Percentiles rank a stretch among this genome's conserved stretches.
Evolutionary conservation across 768 basidiomycete species (phyloP).

Genomic region (Phlebiopsis flavidoalba): DNA sequence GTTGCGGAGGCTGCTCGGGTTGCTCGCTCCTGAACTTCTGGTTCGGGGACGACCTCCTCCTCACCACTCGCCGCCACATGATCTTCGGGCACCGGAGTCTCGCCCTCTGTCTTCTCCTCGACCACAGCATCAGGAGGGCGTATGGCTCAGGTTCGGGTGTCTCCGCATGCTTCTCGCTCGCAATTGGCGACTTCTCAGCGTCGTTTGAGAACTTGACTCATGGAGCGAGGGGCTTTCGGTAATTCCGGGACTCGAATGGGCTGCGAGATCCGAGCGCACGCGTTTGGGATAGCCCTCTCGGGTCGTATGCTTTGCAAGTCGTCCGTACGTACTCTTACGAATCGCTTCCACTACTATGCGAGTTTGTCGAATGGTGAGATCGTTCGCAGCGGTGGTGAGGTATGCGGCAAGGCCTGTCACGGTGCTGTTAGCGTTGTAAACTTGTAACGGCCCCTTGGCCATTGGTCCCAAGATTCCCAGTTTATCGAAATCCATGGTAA

Average conservation of each 20-base stretch:
- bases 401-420: conserved; percentile 73
- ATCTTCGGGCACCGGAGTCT: neutral
- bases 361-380: conserved; percentile 52
- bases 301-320: conserved; percentile 85
- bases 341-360: conserved; percentile 81
- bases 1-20: neutral
- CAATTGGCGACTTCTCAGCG: conserved; percentile 6
- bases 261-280: conserved; percentile 78
- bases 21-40: neutral
- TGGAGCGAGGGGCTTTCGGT: conserved; percentile 24
- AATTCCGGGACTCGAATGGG: conserved; percentile 44
- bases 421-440: conserved; percentile 42
- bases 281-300: conserved; percentile 86
- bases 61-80: conserved; percentile 8
- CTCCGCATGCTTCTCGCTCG: conserved; percentile 10
- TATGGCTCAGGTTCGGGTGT: conserved; percentile 18
- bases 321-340: conserved; percentile 80
- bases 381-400: conserved; percentile 74
- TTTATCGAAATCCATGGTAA: conserved; percentile 13
- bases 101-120: neutral
- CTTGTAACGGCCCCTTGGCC: conserved; percentile 22
- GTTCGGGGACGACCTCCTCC: neutral
- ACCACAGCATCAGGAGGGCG: neutral
- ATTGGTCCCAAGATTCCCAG: conserved; percentile 1
- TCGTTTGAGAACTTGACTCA: conserved; percentile 29